Base-by-base conservation (phyloP, 768 basidiomycete genomes). In the Lyophyllum atratum region DNA sequence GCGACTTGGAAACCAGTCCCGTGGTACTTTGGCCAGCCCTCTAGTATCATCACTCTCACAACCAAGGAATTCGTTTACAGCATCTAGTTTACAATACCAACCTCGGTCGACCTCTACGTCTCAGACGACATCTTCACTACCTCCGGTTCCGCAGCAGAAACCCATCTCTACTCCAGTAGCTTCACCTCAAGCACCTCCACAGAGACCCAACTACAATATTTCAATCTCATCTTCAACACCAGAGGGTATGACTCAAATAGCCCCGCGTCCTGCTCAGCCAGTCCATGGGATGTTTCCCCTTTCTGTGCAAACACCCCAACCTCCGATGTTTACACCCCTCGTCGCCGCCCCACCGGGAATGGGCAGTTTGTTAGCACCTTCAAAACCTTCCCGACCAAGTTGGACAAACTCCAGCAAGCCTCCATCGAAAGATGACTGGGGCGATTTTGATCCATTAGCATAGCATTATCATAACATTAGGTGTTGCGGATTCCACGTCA, bases 401-500 rank as follows among this genome's bases (percentile, higher is more conserved):
- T 80, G 83, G 65, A 69, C 44, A 52, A 63, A 58, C 49, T 58
- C 64, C 19, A 51, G 76, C 15, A 85, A 84, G 60, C 80, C 76
- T 46, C 62, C 80, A 14, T 80, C 84, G 29, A 88, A 87, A 63
- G 80, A 85, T 60, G 85, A 86, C 57, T 92, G 89, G 88, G 84
- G 84, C 22, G 92, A 90, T 68, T 93, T 93, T 66, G 92, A 93
- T 74, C 92, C 92, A 12, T 73, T 91, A 44, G 78, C 82, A 49
- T 89, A 71, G 59, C 33, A 24, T 34, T 40, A 37, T 52, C 21
- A 40, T 56, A 28, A 40, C 54, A 49, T 52, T n/a, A 11, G 26
- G 26, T 24, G 60, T 63, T 54, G n/a, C 12, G 26, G 17, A 48
- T 54, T 44, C 40, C 26, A 12, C 11, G 5, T 37, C 39, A 9